Percentiles rank a stretch among this genome's conserved stretches.
Conservation (phyloP, 2,329 filamentous ascomycete genomes). For the Sporothrix phasma region DNA sequence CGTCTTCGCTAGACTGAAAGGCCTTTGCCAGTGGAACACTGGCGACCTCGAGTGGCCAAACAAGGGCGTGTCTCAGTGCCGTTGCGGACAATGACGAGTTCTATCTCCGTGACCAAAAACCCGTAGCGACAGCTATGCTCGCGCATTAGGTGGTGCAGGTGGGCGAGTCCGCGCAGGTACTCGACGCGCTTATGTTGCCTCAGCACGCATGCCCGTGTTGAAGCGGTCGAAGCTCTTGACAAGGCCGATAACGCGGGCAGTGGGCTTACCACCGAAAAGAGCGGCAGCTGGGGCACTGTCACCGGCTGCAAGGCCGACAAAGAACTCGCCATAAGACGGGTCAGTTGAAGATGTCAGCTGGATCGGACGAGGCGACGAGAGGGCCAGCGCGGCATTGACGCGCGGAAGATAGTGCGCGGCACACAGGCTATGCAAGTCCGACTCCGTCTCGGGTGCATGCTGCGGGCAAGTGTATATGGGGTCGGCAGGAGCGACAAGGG, state of each 20-base stretch:
- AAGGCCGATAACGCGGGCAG: conserved; percentile 49
- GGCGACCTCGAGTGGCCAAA: conserved; percentile 81
- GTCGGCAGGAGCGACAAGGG: conserved; percentile 50
- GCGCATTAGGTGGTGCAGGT: conserved; percentile 85
- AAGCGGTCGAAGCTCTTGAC: conserved; percentile 87
- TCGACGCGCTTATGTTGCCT: conserved; percentile 77
- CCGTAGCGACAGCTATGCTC: conserved; percentile 89
- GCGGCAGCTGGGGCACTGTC: conserved; percentile 46
- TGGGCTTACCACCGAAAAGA: conserved; percentile 38
- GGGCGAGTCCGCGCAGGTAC: conserved; percentile 77
- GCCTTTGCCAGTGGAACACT: conserved; percentile 46
- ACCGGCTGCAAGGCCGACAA: conserved; percentile 53
- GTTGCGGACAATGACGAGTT: conserved; percentile 80
- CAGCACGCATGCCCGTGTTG: conserved; percentile 88
- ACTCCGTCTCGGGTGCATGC: conserved; percentile 71
- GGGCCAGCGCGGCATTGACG: conserved; percentile 71
- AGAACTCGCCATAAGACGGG: conserved; percentile 32
- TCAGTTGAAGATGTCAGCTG: conserved; percentile 28
- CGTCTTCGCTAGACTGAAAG: conserved; percentile 20
- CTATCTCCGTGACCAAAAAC: conserved; percentile 93
- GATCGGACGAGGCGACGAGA: conserved; percentile 60
- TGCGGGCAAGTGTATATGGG: conserved; percentile 35
- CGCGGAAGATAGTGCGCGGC: conserved; percentile 72
- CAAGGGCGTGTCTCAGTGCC: conserved; percentile 61
- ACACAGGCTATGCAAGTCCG: conserved; percentile 65